Percentiles rank a stretch among this genome's conserved stretches.
These are phyloP conservation scores for Aotearoamyces nothofagi DNA, from an alignment of 2,329 filamentous ascomycete species.

Conservation along the genomic window DNA sequence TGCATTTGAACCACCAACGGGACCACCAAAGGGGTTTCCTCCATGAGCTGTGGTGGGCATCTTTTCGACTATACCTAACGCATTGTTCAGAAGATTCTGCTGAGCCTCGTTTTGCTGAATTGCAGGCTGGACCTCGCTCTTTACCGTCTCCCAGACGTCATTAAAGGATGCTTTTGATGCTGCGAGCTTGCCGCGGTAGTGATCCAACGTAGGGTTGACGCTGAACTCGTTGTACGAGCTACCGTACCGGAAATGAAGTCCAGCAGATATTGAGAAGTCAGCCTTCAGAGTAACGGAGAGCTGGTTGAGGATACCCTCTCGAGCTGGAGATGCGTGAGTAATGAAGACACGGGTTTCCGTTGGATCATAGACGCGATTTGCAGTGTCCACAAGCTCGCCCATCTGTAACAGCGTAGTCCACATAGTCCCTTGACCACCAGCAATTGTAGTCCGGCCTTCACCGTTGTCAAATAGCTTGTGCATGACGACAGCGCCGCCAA, in stretches of 20 bases:
- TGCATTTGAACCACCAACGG: constrained; percentile 50
- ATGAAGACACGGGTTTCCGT: constrained; percentile 95
- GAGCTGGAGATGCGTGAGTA: constrained; percentile 90
- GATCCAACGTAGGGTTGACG: constrained; percentile 92
- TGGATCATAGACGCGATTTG: constrained; percentile 94
- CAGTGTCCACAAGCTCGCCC: constrained; percentile 94
- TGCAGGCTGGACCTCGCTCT: constrained; percentile 85
- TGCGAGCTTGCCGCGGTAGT: constrained; percentile 95
- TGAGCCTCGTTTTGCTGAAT: constrained; percentile 90
- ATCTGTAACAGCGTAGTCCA: constrained; percentile 98
- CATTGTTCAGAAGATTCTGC: constrained; percentile 81
- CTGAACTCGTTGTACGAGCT: constrained; percentile 99
- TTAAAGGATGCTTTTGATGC: constrained; percentile 98
- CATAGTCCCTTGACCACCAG: constrained; percentile 96
- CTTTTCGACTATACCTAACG: constrained; percentile 87
- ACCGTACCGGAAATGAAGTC: constrained; percentile 94
- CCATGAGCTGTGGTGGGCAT: constrained; percentile 94
- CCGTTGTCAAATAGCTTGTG: constrained; percentile 99
- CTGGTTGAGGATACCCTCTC: constrained; percentile 93
- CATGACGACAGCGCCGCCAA: constrained; percentile 96
- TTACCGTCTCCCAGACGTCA: constrained; percentile 98
- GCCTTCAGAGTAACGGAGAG: constrained; percentile 94
- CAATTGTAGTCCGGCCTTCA: constrained; percentile 93
- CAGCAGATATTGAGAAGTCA: constrained; percentile 94
- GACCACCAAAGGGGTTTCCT: constrained; percentile 91